Percentiles rank a stretch among this genome's conserved stretches.
These are phyloP conservation scores for Colletotrichum sp. DNA, from an alignment of 2,329 filamentous ascomycete species.

Conservation along the genomic window DNA sequence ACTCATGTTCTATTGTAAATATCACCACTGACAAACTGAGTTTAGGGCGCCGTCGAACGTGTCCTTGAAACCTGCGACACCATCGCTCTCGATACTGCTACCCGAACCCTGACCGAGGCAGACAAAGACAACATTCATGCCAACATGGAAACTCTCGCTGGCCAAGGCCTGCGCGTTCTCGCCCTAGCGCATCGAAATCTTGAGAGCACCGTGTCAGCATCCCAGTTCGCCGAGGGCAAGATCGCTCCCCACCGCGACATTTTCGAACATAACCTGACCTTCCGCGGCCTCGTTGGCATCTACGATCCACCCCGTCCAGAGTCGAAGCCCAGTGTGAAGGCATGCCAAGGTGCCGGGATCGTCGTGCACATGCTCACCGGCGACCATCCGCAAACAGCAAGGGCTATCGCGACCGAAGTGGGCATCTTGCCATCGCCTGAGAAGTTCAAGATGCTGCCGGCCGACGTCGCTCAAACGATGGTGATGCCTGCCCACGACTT, in stretches of 20 bases:
- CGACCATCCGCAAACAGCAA: conserved; percentile 69
- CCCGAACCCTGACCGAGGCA: conserved; percentile 55
- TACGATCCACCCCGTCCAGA: conserved; percentile 75
- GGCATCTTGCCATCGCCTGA: conserved; percentile 63
- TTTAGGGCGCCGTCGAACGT: conserved; percentile 68
- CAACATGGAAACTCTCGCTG: conserved; percentile 73
- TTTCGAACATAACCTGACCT: conserved; percentile 67
- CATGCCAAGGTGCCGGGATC: conserved; percentile 66
- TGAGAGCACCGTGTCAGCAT: conserved; percentile 39
- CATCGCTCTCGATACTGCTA: conserved; percentile 50
- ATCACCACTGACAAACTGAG: background rate
- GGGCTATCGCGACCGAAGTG: conserved; percentile 68
- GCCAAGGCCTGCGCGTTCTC: conserved; percentile 72
- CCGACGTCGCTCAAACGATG: conserved; percentile 63
- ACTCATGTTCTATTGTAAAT: conserved; percentile 66
- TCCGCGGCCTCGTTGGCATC: conserved; percentile 72
- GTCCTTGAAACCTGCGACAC: conserved; percentile 67
- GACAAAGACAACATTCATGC: conserved; percentile 61
- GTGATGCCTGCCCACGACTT: conserved; percentile 71
- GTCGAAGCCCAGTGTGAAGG: conserved; percentile 62
- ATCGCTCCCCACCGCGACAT: conserved; percentile 49
- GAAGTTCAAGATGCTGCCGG: conserved; percentile 46
- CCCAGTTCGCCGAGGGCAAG: conserved; percentile 41
- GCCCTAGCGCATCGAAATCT: conserved; percentile 63
- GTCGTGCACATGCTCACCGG: conserved; percentile 75